phyloP scores from a whole-genome alignment of 2,329 filamentous ascomycete genomes.

The Fusarium sulawesiense region DNA sequence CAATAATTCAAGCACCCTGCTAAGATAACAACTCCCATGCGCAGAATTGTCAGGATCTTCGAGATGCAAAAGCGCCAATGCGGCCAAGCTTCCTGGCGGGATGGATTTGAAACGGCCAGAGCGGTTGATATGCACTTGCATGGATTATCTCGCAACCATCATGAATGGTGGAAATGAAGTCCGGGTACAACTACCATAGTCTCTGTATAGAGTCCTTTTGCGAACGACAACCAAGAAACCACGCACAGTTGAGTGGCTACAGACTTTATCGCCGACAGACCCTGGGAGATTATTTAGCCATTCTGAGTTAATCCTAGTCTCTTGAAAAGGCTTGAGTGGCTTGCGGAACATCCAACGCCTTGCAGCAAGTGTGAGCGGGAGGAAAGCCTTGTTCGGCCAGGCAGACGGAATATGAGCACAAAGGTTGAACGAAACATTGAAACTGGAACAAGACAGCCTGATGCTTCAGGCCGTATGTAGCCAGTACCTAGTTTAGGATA shows the following conservation, averaged over 20 bases:
- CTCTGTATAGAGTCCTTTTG: conserved; percentile 5
- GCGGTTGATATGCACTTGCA: background rate
- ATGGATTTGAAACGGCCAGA: conserved; percentile 11
- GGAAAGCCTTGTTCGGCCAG: background rate
- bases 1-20: background rate
- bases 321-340: conserved; percentile 12
- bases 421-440: background rate
- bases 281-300: conserved; percentile 6
- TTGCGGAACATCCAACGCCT: conserved; percentile 25
- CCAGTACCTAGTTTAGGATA: background rate
- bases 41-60: conserved; percentile 2
- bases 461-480: conserved; percentile 2
- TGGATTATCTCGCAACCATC: conserved; percentile 30
- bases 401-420: conserved; percentile 1
- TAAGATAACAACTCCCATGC: background rate
- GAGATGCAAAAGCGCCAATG: conserved; percentile 8
- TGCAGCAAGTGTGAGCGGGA: conserved; percentile 17
- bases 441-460: conserved; percentile 10
- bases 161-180: conserved; percentile 44
- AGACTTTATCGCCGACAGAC: conserved; percentile 16
- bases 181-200: conserved; percentile 1
- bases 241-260: conserved; percentile 9
- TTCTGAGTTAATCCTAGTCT: background rate
- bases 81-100: background rate
- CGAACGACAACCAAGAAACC: background rate